Conservation (phyloP, 106 monocot species). For the Phalaenopsis equestris region DNA sequence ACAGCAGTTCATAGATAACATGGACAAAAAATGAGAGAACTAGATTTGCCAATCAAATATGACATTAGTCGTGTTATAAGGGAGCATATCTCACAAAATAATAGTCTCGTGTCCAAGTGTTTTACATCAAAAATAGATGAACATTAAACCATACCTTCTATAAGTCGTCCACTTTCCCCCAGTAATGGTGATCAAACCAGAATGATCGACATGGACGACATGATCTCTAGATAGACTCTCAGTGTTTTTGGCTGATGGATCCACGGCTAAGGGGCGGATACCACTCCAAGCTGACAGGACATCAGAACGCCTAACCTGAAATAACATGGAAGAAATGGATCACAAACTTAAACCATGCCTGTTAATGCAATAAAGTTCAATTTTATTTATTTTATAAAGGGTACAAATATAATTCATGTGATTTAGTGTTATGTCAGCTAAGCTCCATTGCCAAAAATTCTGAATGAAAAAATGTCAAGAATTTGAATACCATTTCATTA, state of each 20-base stretch:
- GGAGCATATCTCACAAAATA: neutral
- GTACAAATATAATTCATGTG: neutral
- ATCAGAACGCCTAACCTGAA: slow-evolving; percentile 84
- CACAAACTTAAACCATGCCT: neutral
- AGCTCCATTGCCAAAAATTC: neutral
- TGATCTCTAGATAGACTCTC: slow-evolving; percentile 98
- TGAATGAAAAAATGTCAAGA: neutral
- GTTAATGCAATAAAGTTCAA: neutral
- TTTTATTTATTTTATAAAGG: neutral
- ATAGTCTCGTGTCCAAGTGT: neutral
- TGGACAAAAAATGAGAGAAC: neutral
- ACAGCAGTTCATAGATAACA: neutral
- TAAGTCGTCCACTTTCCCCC: slow-evolving; percentile 99
- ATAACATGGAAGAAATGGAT: neutral
- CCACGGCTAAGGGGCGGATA: slow-evolving; percentile 84
- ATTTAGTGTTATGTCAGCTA: neutral
- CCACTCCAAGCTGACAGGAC: slow-evolving; percentile 99
- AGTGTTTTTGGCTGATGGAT: slow-evolving; percentile 90
- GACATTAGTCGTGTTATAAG: neutral
- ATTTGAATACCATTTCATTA: neutral
- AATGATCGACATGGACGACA: slow-evolving; percentile 82
- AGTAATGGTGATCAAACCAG: slow-evolving; percentile 94
- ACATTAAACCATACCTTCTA: slow-evolving; percentile 31
- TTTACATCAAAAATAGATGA: neutral
- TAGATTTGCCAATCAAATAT: neutral